A percentile compares a stretch with the other conserved stretches of the same genome.
Evolutionary conservation across 1,284 basidiomycete genomes (phyloP).

Genomic region (Takashimella tepidaria): DNA sequence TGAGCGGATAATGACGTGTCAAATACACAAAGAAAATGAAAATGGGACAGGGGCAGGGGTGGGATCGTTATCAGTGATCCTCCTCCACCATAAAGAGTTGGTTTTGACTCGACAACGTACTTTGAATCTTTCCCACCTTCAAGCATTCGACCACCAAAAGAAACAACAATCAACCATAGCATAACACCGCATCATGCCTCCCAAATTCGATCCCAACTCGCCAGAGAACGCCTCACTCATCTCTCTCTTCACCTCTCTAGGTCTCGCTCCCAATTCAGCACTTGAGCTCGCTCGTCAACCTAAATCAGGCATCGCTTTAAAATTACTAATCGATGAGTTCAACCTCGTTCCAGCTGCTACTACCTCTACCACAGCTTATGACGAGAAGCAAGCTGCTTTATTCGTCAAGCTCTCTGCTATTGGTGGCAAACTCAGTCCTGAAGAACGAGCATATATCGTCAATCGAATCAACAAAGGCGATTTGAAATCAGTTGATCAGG

Average conservation of each 20-base stretch:
- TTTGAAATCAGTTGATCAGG: conserved; percentile 79
- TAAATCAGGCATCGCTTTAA: conserved; percentile 67
- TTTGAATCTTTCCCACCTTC: background rate
- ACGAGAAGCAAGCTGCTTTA: conserved; percentile 75
- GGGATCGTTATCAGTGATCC: too few species aligned
- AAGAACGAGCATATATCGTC: conserved; percentile 64
- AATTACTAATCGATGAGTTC: conserved; percentile 63
- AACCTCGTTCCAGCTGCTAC: conserved; percentile 52
- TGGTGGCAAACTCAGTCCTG: conserved; percentile 58
- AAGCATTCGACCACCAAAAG: too few species aligned
- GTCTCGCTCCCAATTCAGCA: conserved; percentile 71
- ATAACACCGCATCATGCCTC: conserved; percentile 39
- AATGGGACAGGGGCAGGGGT: too few species aligned
- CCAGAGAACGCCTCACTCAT: conserved; percentile 54
- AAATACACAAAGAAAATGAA: too few species aligned
- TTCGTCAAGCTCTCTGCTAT: conserved; percentile 65
- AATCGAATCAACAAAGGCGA: conserved; percentile 64
- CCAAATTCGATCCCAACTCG: conserved; percentile 53
- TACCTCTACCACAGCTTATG: conserved; percentile 47
- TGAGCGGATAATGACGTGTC: too few species aligned
- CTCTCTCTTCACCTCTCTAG: conserved; percentile 70
- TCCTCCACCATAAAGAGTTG: too few species aligned
- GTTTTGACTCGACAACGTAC: too few species aligned
- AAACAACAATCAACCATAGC: background rate
- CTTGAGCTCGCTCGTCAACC: conserved; percentile 74